Evolutionary conservation across 257 asterid genomes (phyloP).

Genomic region (Coffea eugenioides): DNA sequence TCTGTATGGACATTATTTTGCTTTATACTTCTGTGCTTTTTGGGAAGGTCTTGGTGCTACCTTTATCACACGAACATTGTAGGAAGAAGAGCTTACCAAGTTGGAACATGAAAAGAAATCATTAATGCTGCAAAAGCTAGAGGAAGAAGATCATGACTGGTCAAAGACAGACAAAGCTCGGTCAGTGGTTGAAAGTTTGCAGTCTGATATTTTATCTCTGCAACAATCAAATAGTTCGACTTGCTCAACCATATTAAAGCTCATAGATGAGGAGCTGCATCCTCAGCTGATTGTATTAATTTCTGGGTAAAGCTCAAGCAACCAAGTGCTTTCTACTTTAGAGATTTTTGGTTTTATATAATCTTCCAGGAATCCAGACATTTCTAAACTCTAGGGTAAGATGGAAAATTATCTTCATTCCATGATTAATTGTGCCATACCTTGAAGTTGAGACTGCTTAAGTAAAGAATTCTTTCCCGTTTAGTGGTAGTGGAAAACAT

Average conservation of each 20-base stretch:
- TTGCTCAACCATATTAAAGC: slow-evolving; percentile 45
- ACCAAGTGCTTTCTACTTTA: background rate
- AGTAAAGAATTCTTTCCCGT: background rate
- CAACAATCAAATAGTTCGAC: slow-evolving; percentile 59
- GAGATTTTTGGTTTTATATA: background rate
- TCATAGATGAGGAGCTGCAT: slow-evolving; percentile 63
- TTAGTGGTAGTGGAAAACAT: background rate
- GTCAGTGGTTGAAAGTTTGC: slow-evolving; percentile 49
- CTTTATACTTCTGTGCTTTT: background rate
- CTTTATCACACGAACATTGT: slow-evolving; percentile 1
- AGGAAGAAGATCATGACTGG: slow-evolving; percentile 58
- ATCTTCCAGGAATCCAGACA: too few relatives aligned
- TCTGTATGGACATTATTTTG: background rate
- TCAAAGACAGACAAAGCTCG: slow-evolving; percentile 62
- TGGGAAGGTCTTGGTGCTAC: background rate
- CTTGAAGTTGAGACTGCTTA: background rate
- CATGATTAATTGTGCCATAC: background rate
- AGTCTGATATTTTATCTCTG: slow-evolving; percentile 48
- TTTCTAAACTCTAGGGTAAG: background rate
- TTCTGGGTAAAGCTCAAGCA: slow-evolving; percentile 54
- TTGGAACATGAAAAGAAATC: slow-evolving; percentile 58
- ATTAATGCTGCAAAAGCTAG: slow-evolving; percentile 55
- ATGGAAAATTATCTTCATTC: background rate
- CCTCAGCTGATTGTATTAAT: slow-evolving; percentile 72
- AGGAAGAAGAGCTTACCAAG: slow-evolving; percentile 74